Conservation (phyloP, 2,329 filamentous ascomycete genomes). For the Beauveria sp. region DNA sequence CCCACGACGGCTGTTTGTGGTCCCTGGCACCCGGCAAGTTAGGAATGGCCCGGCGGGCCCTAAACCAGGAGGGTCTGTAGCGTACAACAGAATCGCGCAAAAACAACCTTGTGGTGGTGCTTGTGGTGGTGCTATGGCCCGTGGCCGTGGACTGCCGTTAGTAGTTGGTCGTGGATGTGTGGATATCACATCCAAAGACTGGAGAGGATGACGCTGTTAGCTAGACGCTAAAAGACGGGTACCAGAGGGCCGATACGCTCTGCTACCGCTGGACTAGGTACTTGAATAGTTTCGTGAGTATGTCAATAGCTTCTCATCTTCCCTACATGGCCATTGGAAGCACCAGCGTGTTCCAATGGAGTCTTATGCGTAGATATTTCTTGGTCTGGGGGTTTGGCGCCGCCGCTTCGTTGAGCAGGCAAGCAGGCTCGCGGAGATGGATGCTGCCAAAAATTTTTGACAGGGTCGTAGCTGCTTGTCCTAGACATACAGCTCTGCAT, state of each 20-base stretch:
- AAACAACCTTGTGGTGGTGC: neutral
- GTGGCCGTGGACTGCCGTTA: neutral
- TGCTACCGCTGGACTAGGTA: neutral
- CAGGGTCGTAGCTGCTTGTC: constrained; percentile 22
- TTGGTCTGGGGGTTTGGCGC: neutral
- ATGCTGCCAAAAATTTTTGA: neutral
- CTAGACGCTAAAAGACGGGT: neutral
- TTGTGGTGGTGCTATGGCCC: neutral
- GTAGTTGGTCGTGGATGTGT: neutral
- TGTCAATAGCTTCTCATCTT: neutral
- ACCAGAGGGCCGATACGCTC: neutral
- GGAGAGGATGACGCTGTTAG: neutral
- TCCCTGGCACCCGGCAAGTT: constrained; percentile 11
- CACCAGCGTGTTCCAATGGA: neutral
- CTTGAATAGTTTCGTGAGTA: neutral
- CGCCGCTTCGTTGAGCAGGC: neutral
- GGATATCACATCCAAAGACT: neutral
- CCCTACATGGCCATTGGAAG: neutral
- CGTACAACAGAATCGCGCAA: neutral
- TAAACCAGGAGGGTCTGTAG: neutral
- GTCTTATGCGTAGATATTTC: neutral
- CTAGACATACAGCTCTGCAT: constrained; percentile 26
- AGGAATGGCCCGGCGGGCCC: constrained; percentile 11
- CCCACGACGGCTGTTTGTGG: constrained; percentile 13
- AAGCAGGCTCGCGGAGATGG: neutral